Conservation (phyloP, 306 rosid genomes). For the Senna tora region DNA sequence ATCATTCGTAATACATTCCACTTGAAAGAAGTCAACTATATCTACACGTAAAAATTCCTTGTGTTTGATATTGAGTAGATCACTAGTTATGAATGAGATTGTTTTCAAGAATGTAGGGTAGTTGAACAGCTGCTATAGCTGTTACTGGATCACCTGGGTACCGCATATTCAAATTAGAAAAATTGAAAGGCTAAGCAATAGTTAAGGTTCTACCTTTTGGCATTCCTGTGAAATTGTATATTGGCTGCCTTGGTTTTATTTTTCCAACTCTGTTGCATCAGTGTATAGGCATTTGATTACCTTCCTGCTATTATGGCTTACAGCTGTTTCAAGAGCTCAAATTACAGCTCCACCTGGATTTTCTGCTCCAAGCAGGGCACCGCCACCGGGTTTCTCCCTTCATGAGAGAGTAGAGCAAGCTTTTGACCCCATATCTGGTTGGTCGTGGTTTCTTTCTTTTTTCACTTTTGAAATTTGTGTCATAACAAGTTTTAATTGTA, state of each 20-base stretch:
- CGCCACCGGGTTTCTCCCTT: conserved; percentile 88
- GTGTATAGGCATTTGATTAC: conserved; percentile 24
- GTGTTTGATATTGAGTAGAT: neutral
- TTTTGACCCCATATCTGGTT: conserved; percentile 72
- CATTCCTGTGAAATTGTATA: neutral
- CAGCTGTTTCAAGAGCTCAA: conserved; percentile 78
- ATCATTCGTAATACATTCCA: neutral
- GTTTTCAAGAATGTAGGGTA: neutral
- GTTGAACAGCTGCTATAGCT: neutral
- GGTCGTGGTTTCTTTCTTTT: conserved; percentile 30
- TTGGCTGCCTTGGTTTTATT: neutral
- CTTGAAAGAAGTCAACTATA: neutral
- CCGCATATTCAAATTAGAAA: neutral
- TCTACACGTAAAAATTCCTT: neutral
- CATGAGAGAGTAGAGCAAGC: conserved; percentile 71
- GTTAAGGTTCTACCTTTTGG: neutral
- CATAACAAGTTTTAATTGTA: conserved; percentile 4
- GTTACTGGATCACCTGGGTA: neutral
- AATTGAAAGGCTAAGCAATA: neutral
- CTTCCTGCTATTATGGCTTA: conserved; percentile 27
- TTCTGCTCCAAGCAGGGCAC: conserved; percentile 75
- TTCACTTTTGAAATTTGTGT: neutral
- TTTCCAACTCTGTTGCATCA: neutral
- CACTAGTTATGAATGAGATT: conserved; percentile 7
- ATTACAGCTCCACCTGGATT: conserved; percentile 90